Percentiles rank a stretch among this genome's conserved stretches.
These are phyloP conservation scores for Borealophlyctis nickersoniae DNA, from an alignment of 192 early-diverging fungal species.

Conservation along the genomic window DNA sequence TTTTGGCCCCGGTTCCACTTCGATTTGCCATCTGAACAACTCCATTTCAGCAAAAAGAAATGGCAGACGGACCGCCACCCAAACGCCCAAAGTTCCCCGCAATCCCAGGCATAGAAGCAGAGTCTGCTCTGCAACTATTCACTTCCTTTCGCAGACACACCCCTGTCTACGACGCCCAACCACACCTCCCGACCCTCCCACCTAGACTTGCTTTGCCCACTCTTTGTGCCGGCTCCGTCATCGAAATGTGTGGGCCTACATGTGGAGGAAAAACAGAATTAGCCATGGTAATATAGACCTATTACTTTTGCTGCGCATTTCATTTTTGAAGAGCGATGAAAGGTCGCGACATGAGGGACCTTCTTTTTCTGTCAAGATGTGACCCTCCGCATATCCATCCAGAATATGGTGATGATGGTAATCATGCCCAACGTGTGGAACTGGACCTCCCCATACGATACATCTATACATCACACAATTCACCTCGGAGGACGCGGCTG, in stretches of 20 bases:
- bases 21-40: no score
- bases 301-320: background rate
- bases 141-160: background rate
- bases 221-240: background rate
- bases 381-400: no score
- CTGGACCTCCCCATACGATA: background rate
- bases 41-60: no score
- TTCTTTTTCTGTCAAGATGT: background rate
- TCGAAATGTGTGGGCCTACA: background rate
- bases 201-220: background rate
- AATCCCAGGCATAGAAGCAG: background rate
- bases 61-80: no score
- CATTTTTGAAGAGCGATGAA: background rate
- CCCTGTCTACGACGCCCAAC: background rate
- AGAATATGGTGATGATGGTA: background rate
- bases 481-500: background rate
- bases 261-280: background rate
- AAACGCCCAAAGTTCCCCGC: background rate
- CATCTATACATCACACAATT: background rate
- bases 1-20: no score
- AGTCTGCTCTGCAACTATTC: background rate
- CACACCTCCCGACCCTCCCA: background rate
- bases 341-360: background rate
- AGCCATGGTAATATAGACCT: background rate
- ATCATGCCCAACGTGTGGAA: background rate